These are phyloP conservation scores for Pseudogymnoascus sp. DNA, from an alignment of 2,329 filamentous ascomycete species.

Conservation along the genomic window DNA sequence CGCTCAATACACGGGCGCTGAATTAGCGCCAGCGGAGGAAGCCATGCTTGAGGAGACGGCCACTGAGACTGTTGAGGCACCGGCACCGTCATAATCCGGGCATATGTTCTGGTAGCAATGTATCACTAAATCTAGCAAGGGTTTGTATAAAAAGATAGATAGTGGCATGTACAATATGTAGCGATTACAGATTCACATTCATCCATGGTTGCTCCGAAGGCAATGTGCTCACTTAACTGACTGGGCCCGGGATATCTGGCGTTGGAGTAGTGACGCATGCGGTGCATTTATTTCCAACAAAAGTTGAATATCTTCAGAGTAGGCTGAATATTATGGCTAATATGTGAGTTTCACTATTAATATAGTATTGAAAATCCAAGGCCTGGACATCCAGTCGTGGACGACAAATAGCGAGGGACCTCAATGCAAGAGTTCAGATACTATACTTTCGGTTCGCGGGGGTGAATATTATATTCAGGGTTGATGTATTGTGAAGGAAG, in stretches of 20 bases:
- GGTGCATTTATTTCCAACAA: background rate
- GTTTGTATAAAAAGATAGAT: slow-evolving; percentile 7
- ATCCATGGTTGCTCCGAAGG: background rate
- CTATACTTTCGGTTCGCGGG: background rate
- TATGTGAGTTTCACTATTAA: background rate
- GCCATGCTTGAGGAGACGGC: background rate
- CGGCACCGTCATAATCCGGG: background rate
- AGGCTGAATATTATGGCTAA: slow-evolving; percentile 8
- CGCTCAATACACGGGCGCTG: slow-evolving; percentile 33
- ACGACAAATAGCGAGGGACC: background rate
- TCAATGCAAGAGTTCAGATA: background rate
- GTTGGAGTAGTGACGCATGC: background rate
- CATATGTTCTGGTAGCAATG: background rate
- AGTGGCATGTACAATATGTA: slow-evolving; percentile 8
- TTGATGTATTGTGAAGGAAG: background rate
- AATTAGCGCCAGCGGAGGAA: background rate
- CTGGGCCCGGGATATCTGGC: background rate
- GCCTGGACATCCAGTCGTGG: background rate
- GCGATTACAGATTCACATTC: slow-evolving; percentile 1
- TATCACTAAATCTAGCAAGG: background rate
- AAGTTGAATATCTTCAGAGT: background rate
- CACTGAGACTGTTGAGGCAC: background rate
- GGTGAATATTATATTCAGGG: background rate
- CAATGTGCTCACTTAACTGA: background rate
- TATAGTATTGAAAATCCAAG: background rate